phyloP scores from a whole-genome alignment of 2,329 filamentous ascomycete genomes.

The Alternaria atra region DNA sequence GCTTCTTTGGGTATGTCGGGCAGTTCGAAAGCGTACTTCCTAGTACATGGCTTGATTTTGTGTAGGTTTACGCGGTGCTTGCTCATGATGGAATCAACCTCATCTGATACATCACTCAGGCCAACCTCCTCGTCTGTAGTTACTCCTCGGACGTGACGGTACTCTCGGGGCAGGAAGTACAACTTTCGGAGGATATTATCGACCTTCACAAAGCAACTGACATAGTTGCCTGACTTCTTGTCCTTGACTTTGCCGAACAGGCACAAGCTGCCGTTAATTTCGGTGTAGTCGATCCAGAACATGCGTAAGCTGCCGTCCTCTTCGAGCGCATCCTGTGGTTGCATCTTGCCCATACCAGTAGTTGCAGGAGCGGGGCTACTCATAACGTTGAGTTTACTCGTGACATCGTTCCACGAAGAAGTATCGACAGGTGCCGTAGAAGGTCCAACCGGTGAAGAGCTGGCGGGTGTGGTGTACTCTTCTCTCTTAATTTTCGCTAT shows the following conservation, averaged over 20 bases:
- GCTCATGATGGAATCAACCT: slow-evolving; percentile 89
- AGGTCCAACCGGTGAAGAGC: slow-evolving; percentile 76
- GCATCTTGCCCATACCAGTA: slow-evolving; percentile 78
- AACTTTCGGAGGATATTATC: slow-evolving; percentile 94
- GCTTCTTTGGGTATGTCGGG: slow-evolving; percentile 85
- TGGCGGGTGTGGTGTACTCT: slow-evolving; percentile 73
- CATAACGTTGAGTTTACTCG: slow-evolving; percentile 84
- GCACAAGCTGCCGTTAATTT: slow-evolving; percentile 89
- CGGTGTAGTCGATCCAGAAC: slow-evolving; percentile 97
- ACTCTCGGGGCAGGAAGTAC: slow-evolving; percentile 86
- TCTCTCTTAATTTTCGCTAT: slow-evolving; percentile 76
- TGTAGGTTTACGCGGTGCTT: slow-evolving; percentile 85
- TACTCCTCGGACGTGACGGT: slow-evolving; percentile 66
- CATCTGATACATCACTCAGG: slow-evolving; percentile 89
- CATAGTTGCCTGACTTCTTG: slow-evolving; percentile 78
- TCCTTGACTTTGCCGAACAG: slow-evolving; percentile 96
- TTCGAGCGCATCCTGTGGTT: slow-evolving; percentile 86
- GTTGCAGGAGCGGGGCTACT: slow-evolving; percentile 74
- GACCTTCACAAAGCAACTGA: slow-evolving; percentile 94
- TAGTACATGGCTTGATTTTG: slow-evolving; percentile 88
- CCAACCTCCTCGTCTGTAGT: slow-evolving; percentile 80
- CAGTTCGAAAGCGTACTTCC: slow-evolving; percentile 97
- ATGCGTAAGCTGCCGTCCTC: slow-evolving; percentile 90
- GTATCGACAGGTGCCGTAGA: slow-evolving; percentile 70
- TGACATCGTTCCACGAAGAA: slow-evolving; percentile 87